Conservation (phyloP, 2,329 filamentous ascomycete genomes). For the Arthrinium puccinioides region DNA sequence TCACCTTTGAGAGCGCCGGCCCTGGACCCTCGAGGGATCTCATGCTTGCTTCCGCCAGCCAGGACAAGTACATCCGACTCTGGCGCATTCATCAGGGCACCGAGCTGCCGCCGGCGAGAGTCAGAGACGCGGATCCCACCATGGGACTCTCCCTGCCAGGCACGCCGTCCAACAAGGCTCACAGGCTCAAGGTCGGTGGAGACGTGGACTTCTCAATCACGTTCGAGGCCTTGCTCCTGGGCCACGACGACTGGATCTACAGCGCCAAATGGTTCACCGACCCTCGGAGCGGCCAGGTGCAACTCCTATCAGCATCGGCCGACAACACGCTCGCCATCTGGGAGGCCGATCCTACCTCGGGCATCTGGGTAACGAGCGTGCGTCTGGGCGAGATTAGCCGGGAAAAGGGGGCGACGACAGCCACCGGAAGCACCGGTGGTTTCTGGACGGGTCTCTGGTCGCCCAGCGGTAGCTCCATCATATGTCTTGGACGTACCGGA, state of each 20-base stretch:
- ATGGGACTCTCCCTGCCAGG: conserved; percentile 55
- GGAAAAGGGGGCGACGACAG: conserved; percentile 92
- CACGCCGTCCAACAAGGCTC: conserved; percentile 82
- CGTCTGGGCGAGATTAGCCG: conserved; percentile 88
- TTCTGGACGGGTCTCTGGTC: conserved; percentile 97
- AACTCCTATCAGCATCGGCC: conserved; percentile 82
- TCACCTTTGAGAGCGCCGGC: conserved; percentile 54
- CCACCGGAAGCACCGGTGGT: conserved; percentile 89
- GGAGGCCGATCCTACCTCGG: conserved; percentile 76
- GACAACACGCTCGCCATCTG: conserved; percentile 94
- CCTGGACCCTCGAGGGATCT: conserved; percentile 60
- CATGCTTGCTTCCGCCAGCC: conserved; percentile 84
- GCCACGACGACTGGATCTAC: conserved; percentile 98
- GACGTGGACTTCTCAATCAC: conserved; percentile 68
- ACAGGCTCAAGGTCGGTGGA: conserved; percentile 58
- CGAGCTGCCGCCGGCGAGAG: conserved; percentile 51
- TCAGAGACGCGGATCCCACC: conserved; percentile 46
- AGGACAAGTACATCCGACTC: conserved; percentile 93
- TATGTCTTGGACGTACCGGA: conserved; percentile 81
- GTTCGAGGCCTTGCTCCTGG: conserved; percentile 87
- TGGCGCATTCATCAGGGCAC: conserved; percentile 77
- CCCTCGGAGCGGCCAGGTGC: conserved; percentile 44
- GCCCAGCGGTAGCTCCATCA: conserved; percentile 65
- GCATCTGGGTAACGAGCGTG: conserved; percentile 83
- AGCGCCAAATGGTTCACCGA: conserved; percentile 67